Conservation (phyloP, 2,329 filamentous ascomycete species). For the Aureobasidium sp. region DNA sequence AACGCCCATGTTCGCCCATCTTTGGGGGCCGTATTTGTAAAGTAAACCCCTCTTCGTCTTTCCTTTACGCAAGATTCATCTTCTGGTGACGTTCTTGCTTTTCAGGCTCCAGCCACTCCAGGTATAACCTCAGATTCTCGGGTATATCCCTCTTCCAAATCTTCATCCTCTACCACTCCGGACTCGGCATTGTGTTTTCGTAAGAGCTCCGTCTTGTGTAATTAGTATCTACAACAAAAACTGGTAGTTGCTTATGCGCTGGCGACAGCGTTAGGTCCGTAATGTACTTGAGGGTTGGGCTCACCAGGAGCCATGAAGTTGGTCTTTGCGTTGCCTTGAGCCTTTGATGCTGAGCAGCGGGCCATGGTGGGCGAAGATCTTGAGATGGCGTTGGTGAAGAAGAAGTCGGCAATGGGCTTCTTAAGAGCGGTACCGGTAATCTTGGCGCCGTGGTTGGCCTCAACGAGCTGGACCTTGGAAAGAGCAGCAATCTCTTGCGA, state of each 20-base stretch:
- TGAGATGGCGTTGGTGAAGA: conserved; percentile 94
- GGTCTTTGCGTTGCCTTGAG: conserved; percentile 41
- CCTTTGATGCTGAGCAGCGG: conserved; percentile 89
- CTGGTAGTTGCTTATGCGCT: background rate
- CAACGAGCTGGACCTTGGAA: conserved; percentile 90
- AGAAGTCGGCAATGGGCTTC: conserved; percentile 91
- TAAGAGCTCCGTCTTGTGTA: background rate
- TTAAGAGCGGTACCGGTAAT: conserved; percentile 64
- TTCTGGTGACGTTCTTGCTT: background rate
- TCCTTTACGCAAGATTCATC: background rate
- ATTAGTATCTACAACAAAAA: background rate
- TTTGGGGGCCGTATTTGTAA: background rate
- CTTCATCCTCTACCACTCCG: conserved; percentile 1
- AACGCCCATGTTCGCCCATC: conserved; percentile 10
- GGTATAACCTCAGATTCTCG: conserved; percentile 4
- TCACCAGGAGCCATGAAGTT: conserved; percentile 45
- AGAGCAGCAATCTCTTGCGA: conserved; percentile 54
- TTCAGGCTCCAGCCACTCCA: background rate
- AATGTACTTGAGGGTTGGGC: conserved; percentile 23
- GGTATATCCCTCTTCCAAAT: background rate
- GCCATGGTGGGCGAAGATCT: conserved; percentile 99
- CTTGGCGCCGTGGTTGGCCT: conserved; percentile 87
- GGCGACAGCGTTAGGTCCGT: conserved; percentile 8
- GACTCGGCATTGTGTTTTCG: conserved; percentile 6
- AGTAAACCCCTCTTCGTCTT: background rate